Conservation (phyloP, 495 filamentous ascomycete species). For the Aspergillus haitiensis region DNA sequence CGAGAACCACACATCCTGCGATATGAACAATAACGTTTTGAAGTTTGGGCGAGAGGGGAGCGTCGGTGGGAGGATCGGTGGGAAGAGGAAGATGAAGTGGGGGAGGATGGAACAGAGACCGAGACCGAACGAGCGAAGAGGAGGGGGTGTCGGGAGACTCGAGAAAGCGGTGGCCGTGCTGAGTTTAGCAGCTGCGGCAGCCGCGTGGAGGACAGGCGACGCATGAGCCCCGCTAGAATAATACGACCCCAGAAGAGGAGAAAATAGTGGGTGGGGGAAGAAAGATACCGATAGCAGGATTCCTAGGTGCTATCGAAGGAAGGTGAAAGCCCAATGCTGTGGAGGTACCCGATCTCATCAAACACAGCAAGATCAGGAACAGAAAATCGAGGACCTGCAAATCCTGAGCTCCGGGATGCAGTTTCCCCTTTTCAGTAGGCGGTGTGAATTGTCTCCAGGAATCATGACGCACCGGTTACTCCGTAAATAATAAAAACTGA, state of each 20-base stretch:
- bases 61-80: slow-evolving; percentile 18
- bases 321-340: neutral
- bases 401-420: slow-evolving; percentile 4
- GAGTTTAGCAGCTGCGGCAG: slow-evolving; percentile 36
- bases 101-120: slow-evolving; percentile 30
- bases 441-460: neutral
- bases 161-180: slow-evolving; percentile 45
- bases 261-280: slow-evolving; percentile 19
- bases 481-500: neutral
- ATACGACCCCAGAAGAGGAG: slow-evolving; percentile 15
- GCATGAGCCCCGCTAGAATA: slow-evolving; percentile 34
- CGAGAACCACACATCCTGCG: slow-evolving; percentile 52
- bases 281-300: neutral
- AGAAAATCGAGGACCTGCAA: slow-evolving; percentile 4
- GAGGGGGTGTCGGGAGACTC: slow-evolving; percentile 34
- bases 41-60: slow-evolving; percentile 37
- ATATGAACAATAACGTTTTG: slow-evolving; percentile 51
- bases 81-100: slow-evolving; percentile 25
- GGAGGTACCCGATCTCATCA: slow-evolving; percentile 5
- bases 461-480: neutral
- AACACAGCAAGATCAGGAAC: neutral
- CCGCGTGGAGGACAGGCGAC: slow-evolving; percentile 41
- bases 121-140: slow-evolving; percentile 34
- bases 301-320: neutral
- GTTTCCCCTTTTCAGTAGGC: neutral